Evolutionary conservation across 768 basidiomycete species (phyloP), one percentile per base, ranked within the genome.

Genomic region (Lyophyllum shimeji): DNA sequence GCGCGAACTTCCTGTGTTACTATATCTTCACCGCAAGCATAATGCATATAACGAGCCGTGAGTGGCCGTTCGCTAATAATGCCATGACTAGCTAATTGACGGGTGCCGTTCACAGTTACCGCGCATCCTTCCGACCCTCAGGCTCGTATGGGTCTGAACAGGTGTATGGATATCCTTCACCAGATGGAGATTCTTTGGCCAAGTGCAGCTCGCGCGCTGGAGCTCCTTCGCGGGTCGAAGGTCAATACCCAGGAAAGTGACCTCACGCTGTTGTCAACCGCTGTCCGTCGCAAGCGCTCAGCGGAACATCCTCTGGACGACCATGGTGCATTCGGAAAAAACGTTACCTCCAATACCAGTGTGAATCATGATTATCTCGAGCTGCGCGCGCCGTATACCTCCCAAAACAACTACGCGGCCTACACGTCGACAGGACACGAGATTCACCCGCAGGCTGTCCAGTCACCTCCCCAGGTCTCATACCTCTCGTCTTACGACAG

Each of bases 21-120:
- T 91, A 90, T 63, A 75, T 90, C 15, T 93, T 93, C 72, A 86
- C 86, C 2, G 89, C 89, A 15, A 82, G 83, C 54, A 83, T 92
- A 50, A 90, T 89, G 87, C 90, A 92, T 62, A 82, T 89, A 45
- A 84, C 84, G 1, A 85, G 76, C 39, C 69, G 90, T 93, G 64
- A 61, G 89, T 80, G 12, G 4, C 47, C 48, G 23, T 31, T 23
- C 20, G 7, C 25, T 9, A 13, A 42, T 18, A 5, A 39, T 46
- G 44, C 63, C 46, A 34, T 40, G 25, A 31, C 20, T 40, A 29
- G 20, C 51, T 51, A 21, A 59, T 55, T 4, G 29, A 47, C 31
- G 20, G n/a, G 18, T 21, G 20, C 17, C 1, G 7, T 7, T 17
- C 15, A 48, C 5, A 86, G 90, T 91, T 40, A 84, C 82, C 18